phyloP scores from a whole-genome alignment of 768 basidiomycete genomes.

The Lactarius trivialis region DNA sequence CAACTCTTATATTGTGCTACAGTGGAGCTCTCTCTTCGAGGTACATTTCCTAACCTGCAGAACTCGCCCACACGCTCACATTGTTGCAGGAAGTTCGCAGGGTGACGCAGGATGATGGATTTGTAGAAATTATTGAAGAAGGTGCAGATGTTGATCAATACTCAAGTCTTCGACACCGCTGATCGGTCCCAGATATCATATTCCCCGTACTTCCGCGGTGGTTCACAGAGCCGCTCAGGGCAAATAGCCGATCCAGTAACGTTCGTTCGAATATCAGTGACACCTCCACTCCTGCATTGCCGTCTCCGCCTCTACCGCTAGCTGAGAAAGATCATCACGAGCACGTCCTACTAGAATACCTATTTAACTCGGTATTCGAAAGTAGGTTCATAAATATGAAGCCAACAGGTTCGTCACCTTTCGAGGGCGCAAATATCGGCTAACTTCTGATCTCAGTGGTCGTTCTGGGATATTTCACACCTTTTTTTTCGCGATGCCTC shows the following conservation, averaged over 20 bases:
- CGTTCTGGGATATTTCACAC: constrained; percentile 22
- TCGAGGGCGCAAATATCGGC: not conserved
- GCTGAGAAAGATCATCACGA: constrained; percentile 15
- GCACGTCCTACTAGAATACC: constrained; percentile 21
- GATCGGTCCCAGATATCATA: constrained; percentile 47
- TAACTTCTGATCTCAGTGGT: constrained; percentile 15
- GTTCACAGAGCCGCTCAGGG: constrained; percentile 67
- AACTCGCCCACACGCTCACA: constrained; percentile 26
- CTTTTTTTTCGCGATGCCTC: constrained; percentile 24
- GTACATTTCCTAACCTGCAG: not conserved
- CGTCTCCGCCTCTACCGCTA: constrained; percentile 9
- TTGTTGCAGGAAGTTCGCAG: constrained; percentile 58
- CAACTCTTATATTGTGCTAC: constrained; percentile 43
- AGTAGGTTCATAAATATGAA: constrained; percentile 25
- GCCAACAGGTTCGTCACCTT: constrained; percentile 21
- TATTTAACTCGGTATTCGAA: constrained; percentile 24
- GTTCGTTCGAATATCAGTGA: constrained; percentile 4
- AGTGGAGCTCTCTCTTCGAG: constrained; percentile 18
- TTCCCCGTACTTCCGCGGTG: constrained; percentile 72
- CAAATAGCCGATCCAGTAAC: constrained; percentile 19
- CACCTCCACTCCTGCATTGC: not conserved
- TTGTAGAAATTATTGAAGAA: constrained; percentile 67
- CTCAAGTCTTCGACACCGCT: not conserved
- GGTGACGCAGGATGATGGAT: constrained; percentile 61
- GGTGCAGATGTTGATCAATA: constrained; percentile 36